These are phyloP conservation scores for Arthroderma sp. DNA, from an alignment of 2,329 filamentous ascomycete species.

Conservation along the genomic window DNA sequence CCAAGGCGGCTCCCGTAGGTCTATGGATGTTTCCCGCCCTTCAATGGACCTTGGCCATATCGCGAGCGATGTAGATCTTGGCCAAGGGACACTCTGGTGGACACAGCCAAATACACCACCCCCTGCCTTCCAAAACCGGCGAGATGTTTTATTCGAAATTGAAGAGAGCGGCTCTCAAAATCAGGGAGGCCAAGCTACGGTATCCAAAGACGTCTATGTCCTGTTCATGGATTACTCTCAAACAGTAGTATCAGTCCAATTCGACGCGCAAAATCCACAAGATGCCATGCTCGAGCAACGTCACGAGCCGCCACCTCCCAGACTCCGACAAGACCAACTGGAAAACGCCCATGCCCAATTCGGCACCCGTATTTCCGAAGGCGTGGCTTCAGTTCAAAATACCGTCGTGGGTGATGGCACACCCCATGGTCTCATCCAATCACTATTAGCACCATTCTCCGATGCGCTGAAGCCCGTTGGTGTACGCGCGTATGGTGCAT, in stretches of 20 bases:
- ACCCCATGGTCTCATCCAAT: slow-evolving; percentile 60
- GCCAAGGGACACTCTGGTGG: slow-evolving; percentile 71
- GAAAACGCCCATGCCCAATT: slow-evolving; percentile 73
- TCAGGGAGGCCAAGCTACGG: slow-evolving; percentile 54
- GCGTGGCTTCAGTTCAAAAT: slow-evolving; percentile 59
- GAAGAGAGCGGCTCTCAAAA: slow-evolving; percentile 62
- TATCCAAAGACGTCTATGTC: slow-evolving; percentile 74
- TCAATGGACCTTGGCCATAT: slow-evolving; percentile 71
- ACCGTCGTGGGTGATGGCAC: slow-evolving; percentile 73
- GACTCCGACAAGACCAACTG: slow-evolving; percentile 81
- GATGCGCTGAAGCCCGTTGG: slow-evolving; percentile 72
- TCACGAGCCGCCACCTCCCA: slow-evolving; percentile 70
- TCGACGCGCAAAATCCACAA: slow-evolving; percentile 58
- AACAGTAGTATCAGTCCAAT: slow-evolving; percentile 70
- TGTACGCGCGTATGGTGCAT: slow-evolving; percentile 76
- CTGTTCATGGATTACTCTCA: slow-evolving; percentile 94
- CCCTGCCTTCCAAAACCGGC: slow-evolving; percentile 66
- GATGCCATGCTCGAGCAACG: slow-evolving; percentile 70
- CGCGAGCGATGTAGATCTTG: slow-evolving; percentile 74
- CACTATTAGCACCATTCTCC: slow-evolving; percentile 60
- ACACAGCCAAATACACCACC: slow-evolving; percentile 65
- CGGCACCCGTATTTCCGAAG: slow-evolving; percentile 62
- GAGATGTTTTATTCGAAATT: slow-evolving; percentile 69
- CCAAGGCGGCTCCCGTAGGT: slow-evolving; percentile 41
- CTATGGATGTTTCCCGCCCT: slow-evolving; percentile 62